These are phyloP conservation scores for Deinandra increscens DNA, from an alignment of 129 eudicot species.

Conservation along the genomic window DNA sequence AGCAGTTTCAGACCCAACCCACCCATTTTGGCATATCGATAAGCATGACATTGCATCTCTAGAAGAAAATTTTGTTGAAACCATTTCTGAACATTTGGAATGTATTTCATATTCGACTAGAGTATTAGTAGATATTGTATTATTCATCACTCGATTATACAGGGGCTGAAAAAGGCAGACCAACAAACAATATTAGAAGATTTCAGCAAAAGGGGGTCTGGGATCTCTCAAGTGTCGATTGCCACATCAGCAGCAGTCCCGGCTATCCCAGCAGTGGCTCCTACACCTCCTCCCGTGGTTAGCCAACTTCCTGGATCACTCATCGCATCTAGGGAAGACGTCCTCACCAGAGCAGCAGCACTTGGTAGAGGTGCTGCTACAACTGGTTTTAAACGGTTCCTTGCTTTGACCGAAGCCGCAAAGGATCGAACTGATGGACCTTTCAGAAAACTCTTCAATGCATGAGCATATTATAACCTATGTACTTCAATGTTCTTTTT, in stretches of 20 bases:
- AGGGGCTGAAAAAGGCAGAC: conserved; percentile 91
- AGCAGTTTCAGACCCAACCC: not conserved
- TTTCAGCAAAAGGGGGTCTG: conserved; percentile 80
- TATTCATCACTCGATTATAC: conserved; percentile 14
- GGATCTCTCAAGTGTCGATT: conserved; percentile 54
- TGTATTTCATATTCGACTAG: conserved; percentile 2
- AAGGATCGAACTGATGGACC: conserved; percentile 92
- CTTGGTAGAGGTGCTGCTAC: conserved; percentile 96
- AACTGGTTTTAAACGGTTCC: conserved; percentile 83
- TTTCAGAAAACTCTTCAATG: conserved; percentile 83
- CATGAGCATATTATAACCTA: conserved; percentile 29
- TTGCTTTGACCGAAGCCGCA: conserved; percentile 92
- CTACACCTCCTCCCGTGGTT: conserved; percentile 38
- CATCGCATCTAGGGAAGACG: conserved; percentile 70
- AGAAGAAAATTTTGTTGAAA: not conserved
- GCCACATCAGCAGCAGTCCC: conserved; percentile 40
- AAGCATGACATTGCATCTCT: too few species aligned
- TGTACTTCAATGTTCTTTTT: conserved; percentile 12
- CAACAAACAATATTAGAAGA: conserved; percentile 93
- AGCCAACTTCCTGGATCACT: conserved; percentile 42
- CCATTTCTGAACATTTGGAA: not conserved
- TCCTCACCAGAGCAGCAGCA: conserved; percentile 93
- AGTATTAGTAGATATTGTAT: conserved; percentile 8
- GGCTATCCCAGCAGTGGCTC: conserved; percentile 27
- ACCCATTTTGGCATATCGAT: not conserved